These are phyloP conservation scores for Ajuga reptans DNA, from an alignment of 305 asterid genomes.

Conservation along the genomic window DNA sequence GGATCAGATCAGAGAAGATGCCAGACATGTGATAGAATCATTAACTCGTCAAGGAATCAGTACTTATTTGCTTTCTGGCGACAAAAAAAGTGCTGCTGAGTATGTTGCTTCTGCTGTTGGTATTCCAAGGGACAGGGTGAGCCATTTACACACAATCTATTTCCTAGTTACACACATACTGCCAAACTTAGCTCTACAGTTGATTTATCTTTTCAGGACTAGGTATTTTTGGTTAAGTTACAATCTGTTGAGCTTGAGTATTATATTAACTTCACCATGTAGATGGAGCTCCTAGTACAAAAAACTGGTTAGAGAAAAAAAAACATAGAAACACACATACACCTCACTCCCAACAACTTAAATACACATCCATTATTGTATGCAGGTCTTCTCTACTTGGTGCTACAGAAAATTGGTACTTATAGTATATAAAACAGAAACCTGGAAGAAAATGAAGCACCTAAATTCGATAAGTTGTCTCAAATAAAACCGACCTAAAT, in stretches of 20 bases:
- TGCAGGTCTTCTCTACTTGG: background rate
- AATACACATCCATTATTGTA: background rate
- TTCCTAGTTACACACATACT: background rate
- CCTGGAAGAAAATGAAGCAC: background rate
- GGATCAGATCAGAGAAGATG: constrained; percentile 97
- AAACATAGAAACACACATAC: background rate
- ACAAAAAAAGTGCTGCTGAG: constrained; percentile 81
- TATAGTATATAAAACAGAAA: background rate
- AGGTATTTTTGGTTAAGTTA: constrained; percentile 7
- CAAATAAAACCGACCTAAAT: background rate
- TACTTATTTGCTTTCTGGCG: constrained; percentile 88
- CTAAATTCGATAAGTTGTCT: background rate
- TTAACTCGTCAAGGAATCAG: constrained; percentile 67
- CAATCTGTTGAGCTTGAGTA: background rate
- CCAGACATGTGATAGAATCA: constrained; percentile 66
- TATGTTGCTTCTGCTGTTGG: constrained; percentile 96
- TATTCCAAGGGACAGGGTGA: constrained; percentile 80
- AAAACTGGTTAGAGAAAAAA: background rate
- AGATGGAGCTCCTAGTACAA: constrained; percentile 11
- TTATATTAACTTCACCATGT: constrained; percentile 1
- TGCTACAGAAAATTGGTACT: background rate
- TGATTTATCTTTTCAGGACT: constrained; percentile 2
- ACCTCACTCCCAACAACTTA: background rate
- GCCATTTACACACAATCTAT: constrained; percentile 15
- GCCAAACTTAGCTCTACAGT: background rate